Evolutionary conservation across 345 rosid genomes (phyloP).

Genomic region (Lepidium aucheri): DNA sequence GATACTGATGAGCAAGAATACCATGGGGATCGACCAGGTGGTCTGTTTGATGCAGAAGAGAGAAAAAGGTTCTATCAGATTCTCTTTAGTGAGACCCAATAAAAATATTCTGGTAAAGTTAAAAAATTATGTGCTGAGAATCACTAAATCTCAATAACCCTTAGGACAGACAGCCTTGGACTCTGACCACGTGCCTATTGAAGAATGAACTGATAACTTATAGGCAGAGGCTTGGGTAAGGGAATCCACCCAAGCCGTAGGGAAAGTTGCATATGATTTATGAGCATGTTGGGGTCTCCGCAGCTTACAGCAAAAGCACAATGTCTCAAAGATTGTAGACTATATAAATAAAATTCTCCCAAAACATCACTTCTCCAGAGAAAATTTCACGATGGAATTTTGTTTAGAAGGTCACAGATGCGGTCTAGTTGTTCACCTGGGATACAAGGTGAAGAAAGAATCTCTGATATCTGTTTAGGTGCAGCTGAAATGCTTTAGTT

Average conservation of each 20-base stretch:
- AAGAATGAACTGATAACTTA: too few species aligned
- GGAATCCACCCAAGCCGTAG: too few species aligned
- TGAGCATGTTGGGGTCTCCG: neutral
- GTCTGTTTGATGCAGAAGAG: constrained; percentile 75
- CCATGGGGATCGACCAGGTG: constrained; percentile 36
- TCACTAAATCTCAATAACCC: neutral
- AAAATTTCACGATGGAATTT: neutral
- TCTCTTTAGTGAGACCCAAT: constrained; percentile 54
- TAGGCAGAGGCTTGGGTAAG: too few species aligned
- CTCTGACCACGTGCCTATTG: too few species aligned
- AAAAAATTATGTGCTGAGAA: neutral
- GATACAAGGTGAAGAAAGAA: neutral
- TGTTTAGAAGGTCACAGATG: neutral
- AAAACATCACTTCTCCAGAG: neutral
- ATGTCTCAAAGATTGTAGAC: neutral
- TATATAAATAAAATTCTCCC: neutral
- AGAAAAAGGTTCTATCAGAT: constrained; percentile 72
- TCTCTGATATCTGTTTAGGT: neutral
- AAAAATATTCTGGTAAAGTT: constrained; percentile 16
- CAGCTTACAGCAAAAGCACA: neutral
- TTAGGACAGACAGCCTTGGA: neutral
- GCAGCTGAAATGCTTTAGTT: neutral
- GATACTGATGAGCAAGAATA: constrained; percentile 41
- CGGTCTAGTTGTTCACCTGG: neutral
- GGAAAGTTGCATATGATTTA: neutral